Conservation (phyloP, 441 rosid species). For the Populus hybrid region DNA sequence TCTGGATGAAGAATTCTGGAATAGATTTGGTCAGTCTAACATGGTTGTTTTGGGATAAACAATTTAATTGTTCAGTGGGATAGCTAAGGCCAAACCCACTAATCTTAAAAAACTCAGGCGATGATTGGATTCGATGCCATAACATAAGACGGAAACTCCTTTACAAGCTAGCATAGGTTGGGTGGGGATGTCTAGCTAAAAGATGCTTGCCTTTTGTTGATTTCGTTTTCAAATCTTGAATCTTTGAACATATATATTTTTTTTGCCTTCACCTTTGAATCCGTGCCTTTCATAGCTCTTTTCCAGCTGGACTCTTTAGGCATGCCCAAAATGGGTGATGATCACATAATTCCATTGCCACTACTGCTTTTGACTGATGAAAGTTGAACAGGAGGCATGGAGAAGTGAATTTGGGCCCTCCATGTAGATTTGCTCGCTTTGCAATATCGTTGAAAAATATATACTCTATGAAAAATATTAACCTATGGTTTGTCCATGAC, state of each 20-base stretch:
- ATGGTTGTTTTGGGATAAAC: neutral
- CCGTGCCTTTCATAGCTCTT: conserved; percentile 20
- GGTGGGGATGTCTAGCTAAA: conserved; percentile 22
- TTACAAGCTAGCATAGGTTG: conserved; percentile 18
- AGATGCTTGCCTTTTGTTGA: conserved; percentile 24
- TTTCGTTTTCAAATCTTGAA: conserved; percentile 22
- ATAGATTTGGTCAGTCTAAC: neutral
- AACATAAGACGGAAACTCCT: conserved; percentile 15
- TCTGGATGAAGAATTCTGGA: neutral
- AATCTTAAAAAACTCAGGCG: conserved; percentile 8
- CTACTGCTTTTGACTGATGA: conserved; percentile 25
- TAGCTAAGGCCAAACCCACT: conserved; percentile 36
- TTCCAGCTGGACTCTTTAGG: conserved; percentile 7
- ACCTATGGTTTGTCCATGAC: neutral
- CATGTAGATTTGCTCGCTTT: conserved; percentile 14
- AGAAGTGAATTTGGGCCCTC: conserved; percentile 9
- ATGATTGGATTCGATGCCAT: conserved; percentile 36
- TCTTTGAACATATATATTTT: conserved; percentile 32
- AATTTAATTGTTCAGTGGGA: conserved; percentile 18
- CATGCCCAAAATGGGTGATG: conserved; percentile 10
- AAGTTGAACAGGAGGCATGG: conserved; percentile 9
- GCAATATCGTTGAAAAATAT: conserved; percentile 8
- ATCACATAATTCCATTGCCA: neutral
- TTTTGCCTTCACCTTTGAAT: conserved; percentile 11
- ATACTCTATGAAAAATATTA: neutral